phyloP scores from a whole-genome alignment of 306 rosid genomes.

The Begonia loranthoides region DNA sequence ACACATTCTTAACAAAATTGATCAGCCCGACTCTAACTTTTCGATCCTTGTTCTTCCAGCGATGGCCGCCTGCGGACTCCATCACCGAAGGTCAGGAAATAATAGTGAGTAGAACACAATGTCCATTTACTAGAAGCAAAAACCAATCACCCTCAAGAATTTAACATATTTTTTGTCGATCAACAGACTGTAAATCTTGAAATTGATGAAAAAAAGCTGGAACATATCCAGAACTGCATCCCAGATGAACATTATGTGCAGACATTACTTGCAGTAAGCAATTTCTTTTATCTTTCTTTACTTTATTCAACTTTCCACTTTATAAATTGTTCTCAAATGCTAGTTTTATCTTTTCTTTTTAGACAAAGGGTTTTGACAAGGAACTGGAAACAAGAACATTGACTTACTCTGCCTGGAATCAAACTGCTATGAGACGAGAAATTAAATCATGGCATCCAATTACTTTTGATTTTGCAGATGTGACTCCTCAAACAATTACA shows the following conservation, averaged over 20 bases:
- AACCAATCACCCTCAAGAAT: background rate
- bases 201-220: constrained; percentile 44
- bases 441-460: constrained; percentile 24
- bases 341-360: constrained; percentile 1
- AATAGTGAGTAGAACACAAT: background rate
- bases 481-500: constrained; percentile 6
- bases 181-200: constrained; percentile 1
- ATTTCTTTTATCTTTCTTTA: background rate
- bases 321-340: background rate
- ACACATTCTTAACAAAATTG: background rate
- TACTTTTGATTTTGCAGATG: constrained; percentile 14
- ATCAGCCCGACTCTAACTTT: background rate
- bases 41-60: constrained; percentile 9
- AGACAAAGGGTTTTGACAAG: constrained; percentile 15
- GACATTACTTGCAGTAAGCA: constrained; percentile 67
- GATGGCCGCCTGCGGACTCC: constrained; percentile 7
- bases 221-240: constrained; percentile 87
- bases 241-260: constrained; percentile 93
- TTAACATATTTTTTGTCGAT: background rate
- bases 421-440: constrained; percentile 5
- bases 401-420: constrained; percentile 22
- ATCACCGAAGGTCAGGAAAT: constrained; percentile 7
- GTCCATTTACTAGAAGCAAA: too few relatives aligned
- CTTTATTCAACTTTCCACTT: background rate
- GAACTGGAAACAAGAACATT: constrained; percentile 21